Conservation (phyloP, 805 yeast genomes). For the Maudiozyma pseudohumilis region DNA sequence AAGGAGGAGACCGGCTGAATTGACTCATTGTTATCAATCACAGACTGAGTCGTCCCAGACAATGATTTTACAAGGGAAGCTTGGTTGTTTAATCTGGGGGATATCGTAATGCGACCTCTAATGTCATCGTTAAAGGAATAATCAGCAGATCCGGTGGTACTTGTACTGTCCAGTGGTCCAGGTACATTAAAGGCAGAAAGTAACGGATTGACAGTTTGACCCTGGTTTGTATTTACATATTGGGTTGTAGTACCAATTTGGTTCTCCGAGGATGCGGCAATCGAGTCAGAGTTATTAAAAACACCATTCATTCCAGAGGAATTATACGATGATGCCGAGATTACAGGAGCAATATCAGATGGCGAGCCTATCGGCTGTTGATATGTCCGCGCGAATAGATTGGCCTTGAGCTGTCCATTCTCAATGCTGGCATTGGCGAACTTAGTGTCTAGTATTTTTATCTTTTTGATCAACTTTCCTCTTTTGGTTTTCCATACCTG, state of each 20-base stretch:
- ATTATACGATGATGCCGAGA: conserved; percentile 1
- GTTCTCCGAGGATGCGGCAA: not conserved
- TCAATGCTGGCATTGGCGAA: conserved; percentile 17
- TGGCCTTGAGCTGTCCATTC: conserved; percentile 17
- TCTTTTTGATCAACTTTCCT: conserved; percentile 13
- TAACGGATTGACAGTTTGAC: not conserved
- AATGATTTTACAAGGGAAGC: not conserved
- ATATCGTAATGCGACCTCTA: not conserved
- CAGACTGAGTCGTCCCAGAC: not conserved
- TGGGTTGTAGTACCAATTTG: not conserved
- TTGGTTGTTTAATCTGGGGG: conserved; percentile 2
- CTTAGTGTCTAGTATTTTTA: conserved; percentile 16
- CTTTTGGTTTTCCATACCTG: conserved; percentile 18
- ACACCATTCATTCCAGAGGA: conserved; percentile 1
- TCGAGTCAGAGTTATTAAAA: conserved; percentile 1
- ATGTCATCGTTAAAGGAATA: not conserved
- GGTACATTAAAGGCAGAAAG: conserved; percentile 3
- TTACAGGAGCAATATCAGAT: conserved; percentile 1
- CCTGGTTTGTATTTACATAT: not conserved
- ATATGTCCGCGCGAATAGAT: conserved; percentile 7
- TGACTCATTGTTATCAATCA: not conserved
- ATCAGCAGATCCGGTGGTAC: not conserved
- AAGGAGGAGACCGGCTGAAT: not conserved
- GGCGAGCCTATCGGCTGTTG: conserved; percentile 1
- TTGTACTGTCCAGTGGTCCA: not conserved